Percentiles rank a stretch among this genome's conserved stretches.
Conservation (phyloP, 2,329 filamentous ascomycete species). For the Colletotrichum karsti region DNA sequence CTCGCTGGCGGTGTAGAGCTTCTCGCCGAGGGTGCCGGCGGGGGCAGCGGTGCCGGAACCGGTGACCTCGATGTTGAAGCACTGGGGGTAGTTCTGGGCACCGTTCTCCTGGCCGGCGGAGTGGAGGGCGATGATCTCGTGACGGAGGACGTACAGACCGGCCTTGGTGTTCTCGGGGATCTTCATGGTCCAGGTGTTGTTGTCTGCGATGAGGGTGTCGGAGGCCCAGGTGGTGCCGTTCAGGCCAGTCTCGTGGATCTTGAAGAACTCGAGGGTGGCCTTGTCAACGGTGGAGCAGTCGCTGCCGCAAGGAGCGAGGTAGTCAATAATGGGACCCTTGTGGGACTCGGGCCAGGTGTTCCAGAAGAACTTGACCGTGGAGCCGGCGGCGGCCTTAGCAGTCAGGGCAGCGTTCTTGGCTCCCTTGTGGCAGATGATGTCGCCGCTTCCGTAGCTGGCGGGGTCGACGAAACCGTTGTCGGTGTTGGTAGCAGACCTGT, state of each 20-base stretch:
- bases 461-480: slow-evolving; percentile 57
- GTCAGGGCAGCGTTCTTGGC: slow-evolving; percentile 48
- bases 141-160: slow-evolving; percentile 63
- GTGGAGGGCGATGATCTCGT: slow-evolving; percentile 66
- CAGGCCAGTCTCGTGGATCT: slow-evolving; percentile 64
- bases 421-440: slow-evolving; percentile 58
- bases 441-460: slow-evolving; percentile 42
- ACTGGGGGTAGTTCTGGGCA: slow-evolving; percentile 63
- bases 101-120: slow-evolving; percentile 47
- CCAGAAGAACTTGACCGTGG: slow-evolving; percentile 68
- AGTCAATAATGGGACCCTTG: slow-evolving; percentile 68
- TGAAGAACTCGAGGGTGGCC: slow-evolving; percentile 62
- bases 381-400: slow-evolving; percentile 64
- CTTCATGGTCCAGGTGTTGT: slow-evolving; percentile 53
- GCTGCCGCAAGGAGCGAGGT: slow-evolving; percentile 64
- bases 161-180: slow-evolving; percentile 55
- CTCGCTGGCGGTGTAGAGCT: slow-evolving; percentile 44
- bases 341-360: slow-evolving; percentile 71
- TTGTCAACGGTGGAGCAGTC: slow-evolving; percentile 63
- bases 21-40: slow-evolving; percentile 41
- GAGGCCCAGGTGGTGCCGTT: slow-evolving; percentile 60
- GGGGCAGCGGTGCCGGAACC: slow-evolving; percentile 43
- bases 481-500: slow-evolving; percentile 33
- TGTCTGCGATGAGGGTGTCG: slow-evolving; percentile 58
- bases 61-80: slow-evolving; percentile 56